Conservation (phyloP, 2,329 filamentous ascomycete species). For the Botrytis squamosa region DNA sequence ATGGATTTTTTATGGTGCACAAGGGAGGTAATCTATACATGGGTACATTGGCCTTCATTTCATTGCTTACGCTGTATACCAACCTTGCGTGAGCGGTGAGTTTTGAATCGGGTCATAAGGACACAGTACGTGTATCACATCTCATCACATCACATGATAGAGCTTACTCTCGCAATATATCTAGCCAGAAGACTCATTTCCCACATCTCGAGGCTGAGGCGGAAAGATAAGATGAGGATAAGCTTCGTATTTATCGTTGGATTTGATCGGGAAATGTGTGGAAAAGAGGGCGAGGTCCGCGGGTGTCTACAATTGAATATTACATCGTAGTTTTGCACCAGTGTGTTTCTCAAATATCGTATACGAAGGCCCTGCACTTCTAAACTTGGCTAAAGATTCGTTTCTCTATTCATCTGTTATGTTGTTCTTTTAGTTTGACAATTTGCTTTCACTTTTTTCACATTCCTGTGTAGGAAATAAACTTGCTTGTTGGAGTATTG, state of each 20-base stretch:
- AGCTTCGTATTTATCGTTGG: neutral
- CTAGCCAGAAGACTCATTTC: neutral
- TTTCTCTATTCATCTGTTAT: neutral
- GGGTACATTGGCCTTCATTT: neutral
- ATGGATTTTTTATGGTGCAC: neutral
- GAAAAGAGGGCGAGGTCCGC: neutral
- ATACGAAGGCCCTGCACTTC: neutral
- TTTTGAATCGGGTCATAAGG: neutral
- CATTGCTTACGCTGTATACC: neutral
- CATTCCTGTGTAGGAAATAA: no score
- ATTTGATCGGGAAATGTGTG: neutral
- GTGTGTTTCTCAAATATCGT: neutral
- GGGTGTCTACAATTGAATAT: neutral
- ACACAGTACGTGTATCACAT: conserved; percentile 5
- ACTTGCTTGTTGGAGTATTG: neutral
- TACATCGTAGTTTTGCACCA: neutral
- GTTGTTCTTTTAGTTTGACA: neutral
- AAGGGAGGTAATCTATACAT: neutral
- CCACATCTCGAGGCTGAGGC: neutral
- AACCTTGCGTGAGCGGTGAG: neutral
- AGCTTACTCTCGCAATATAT: conserved; percentile 3
- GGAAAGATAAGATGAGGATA: neutral
- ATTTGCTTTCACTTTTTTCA: neutral
- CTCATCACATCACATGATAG: conserved; percentile 2
- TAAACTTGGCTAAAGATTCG: neutral